Evolutionary conservation across 1,139 yeast genomes (phyloP), one percentile per base, ranked within the genome.

Genomic region (Diutina catenulata): DNA sequence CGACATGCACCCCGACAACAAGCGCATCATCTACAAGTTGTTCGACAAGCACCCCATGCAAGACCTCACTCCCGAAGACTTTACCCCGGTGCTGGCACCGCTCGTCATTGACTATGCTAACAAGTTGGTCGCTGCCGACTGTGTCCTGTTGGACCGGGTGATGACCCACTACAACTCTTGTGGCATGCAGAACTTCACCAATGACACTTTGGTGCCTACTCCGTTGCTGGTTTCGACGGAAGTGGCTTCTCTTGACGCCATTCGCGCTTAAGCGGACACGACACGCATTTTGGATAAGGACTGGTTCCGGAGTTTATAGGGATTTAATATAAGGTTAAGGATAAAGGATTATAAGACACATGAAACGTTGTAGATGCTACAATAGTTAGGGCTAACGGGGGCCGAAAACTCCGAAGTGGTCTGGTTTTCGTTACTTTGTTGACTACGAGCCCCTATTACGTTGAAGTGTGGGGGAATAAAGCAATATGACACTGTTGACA

Each of bases 151-250:
- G 13, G 35, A 31, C 25, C 16, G 35, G n/a, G 25, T 31, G 18
- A 19, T 31, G 35, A 31, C 25, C n/a, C 23, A 31, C 16, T 31
- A 31, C 25, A 21, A 21, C 25, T 21, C 35, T 8, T 31, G 35
- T 21, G 35, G 35, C 20, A 31, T 31, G 35, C 35, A 31, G 21
- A 21, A n/a, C 16, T 31, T 31, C 15, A 31, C 35, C 18, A 31
- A 31, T 13, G 35, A 31, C 21, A 31, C 35, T 5, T n/a, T 31
- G n/a, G 35, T 31, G 13, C 35, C 24, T 11, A 31, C 35, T 4
- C 11, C 35, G 4, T 18, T 31, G n/a, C 13, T n/a, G 19, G 35
- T 31, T 5, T 21, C 20, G 13, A 24, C 21, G 35, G 21, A 24
- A 4, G n/a, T 31, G 7, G n/a, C 20, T 18, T 22, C 29, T 5